Conservation (phyloP, 176 grass and related monocot genomes). For the Avena eriantha region DNA sequence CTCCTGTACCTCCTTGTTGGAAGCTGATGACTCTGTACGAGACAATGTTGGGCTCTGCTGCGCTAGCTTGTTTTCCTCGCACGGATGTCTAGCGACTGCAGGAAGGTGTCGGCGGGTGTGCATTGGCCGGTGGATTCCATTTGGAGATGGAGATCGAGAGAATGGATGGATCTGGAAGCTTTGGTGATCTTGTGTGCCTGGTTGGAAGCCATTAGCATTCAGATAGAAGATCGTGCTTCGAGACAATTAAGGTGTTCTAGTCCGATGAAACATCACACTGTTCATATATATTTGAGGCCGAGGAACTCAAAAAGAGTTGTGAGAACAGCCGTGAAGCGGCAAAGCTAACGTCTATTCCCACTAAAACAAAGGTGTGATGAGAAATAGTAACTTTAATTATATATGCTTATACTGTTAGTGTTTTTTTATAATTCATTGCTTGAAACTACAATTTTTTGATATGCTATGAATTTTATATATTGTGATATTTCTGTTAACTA, state of each 20-base stretch:
- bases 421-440: background rate
- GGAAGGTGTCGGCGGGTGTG: background rate
- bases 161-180: background rate
- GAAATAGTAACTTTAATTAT: background rate
- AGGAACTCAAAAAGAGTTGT: slow-evolving; percentile 60
- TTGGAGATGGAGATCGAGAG: background rate
- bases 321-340: slow-evolving; percentile 39
- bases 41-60: background rate
- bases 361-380: slow-evolving; percentile 45
- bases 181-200: background rate
- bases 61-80: background rate
- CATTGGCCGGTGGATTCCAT: background rate
- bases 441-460: slow-evolving; percentile 27
- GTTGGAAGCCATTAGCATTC: slow-evolving; percentile 20
- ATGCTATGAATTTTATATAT: slow-evolving; percentile 24
- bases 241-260: slow-evolving; percentile 28
- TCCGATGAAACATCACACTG: slow-evolving; percentile 55
- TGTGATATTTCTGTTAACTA: slow-evolving; percentile 17
- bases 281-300: slow-evolving; percentile 57
- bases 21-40: background rate
- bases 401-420: slow-evolving; percentile 11
- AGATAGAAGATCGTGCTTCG: slow-evolving; percentile 36
- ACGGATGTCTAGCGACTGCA: background rate
- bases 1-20: background rate
- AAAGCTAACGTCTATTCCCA: slow-evolving; percentile 35